A percentile compares a stretch with the other conserved stretches of the same genome.
Conservation (phyloP, 2,329 filamentous ascomycete species). For the Arthroderma sp. region DNA sequence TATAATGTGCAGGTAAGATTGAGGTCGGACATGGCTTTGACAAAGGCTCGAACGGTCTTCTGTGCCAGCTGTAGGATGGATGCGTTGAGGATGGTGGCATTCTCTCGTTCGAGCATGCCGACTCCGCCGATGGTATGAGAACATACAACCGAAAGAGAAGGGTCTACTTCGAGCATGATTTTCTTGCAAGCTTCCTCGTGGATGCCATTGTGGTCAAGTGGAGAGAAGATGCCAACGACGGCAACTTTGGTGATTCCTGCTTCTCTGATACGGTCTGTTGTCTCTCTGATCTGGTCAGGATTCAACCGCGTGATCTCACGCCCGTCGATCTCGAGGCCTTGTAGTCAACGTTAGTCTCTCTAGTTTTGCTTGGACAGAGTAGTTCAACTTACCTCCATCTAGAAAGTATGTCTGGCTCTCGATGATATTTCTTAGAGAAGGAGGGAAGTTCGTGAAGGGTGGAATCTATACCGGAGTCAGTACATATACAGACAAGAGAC, state of each 20-base stretch:
- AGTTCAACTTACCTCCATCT: conserved; percentile 24
- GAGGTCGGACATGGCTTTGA: conserved; percentile 40
- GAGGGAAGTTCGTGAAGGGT: conserved; percentile 38
- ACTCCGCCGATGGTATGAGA: conserved; percentile 36
- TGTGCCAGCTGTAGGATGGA: conserved; percentile 48
- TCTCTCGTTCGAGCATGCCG: conserved; percentile 47
- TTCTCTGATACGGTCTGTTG: conserved; percentile 25
- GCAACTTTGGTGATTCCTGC: conserved; percentile 31
- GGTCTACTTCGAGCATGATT: conserved; percentile 28
- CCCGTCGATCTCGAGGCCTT: conserved; percentile 39
- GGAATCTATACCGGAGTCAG: conserved; percentile 23
- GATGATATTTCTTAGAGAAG: conserved; percentile 30
- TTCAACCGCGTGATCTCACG: conserved; percentile 33
- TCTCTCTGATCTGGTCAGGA: conserved; percentile 27
- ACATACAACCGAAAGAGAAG: conserved; percentile 31
- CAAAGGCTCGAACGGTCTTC: conserved; percentile 46
- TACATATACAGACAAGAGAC: neutral
- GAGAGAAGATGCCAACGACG: conserved; percentile 38
- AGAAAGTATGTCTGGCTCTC: conserved; percentile 34
- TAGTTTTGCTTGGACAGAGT: neutral
- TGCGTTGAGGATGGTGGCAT: conserved; percentile 53
- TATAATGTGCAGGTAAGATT: conserved; percentile 45
- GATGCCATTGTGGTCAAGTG: conserved; percentile 32
- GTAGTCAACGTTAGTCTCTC: conserved; percentile 2
- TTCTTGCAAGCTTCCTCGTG: conserved; percentile 33